Percentiles rank a stretch among this genome's conserved stretches.
phyloP scores from a whole-genome alignment of 1,139 yeast species.

The Taphrina betulina region DNA sequence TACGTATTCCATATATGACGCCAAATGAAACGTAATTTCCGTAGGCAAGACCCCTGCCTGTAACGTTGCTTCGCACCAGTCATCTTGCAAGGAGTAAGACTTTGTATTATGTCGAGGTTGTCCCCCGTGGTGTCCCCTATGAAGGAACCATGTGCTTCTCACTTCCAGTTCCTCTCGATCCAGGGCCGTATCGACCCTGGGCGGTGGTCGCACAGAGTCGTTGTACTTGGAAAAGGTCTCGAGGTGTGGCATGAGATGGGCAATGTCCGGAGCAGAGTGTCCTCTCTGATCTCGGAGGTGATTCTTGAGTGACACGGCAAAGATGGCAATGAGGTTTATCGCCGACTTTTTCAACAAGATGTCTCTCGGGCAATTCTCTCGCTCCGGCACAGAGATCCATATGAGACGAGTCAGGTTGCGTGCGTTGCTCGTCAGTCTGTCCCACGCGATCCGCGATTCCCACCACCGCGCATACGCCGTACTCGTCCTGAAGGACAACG shows the following conservation, averaged over 20 bases:
- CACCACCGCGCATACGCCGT: constrained; percentile 38
- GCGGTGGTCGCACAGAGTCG: background rate
- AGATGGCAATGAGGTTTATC: constrained; percentile 35
- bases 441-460: constrained; percentile 36
- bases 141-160: constrained; percentile 19
- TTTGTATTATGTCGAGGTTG: background rate
- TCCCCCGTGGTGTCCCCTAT: background rate
- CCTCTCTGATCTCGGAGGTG: constrained; percentile 38
- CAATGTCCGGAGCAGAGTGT: constrained; percentile 35
- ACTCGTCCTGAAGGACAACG: constrained; percentile 37
- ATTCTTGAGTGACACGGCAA: constrained; percentile 37
- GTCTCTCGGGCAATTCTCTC: constrained; percentile 3
- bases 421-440: constrained; percentile 10
- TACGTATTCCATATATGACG: constrained; percentile 17
- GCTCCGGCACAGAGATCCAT: constrained; percentile 34
- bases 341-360: constrained; percentile 34
- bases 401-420: constrained; percentile 36
- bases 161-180: constrained; percentile 10
- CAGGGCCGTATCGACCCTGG: background rate
- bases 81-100: background rate
- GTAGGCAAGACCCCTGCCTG: constrained; percentile 32
- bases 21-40: constrained; percentile 33
- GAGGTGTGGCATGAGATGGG: constrained; percentile 35
- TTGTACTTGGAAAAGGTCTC: constrained; percentile 18
- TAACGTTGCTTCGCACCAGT: constrained; percentile 20